Evolutionary conservation across 2,329 filamentous ascomycete species (phyloP).

Genomic region (Apiospora marii): DNA sequence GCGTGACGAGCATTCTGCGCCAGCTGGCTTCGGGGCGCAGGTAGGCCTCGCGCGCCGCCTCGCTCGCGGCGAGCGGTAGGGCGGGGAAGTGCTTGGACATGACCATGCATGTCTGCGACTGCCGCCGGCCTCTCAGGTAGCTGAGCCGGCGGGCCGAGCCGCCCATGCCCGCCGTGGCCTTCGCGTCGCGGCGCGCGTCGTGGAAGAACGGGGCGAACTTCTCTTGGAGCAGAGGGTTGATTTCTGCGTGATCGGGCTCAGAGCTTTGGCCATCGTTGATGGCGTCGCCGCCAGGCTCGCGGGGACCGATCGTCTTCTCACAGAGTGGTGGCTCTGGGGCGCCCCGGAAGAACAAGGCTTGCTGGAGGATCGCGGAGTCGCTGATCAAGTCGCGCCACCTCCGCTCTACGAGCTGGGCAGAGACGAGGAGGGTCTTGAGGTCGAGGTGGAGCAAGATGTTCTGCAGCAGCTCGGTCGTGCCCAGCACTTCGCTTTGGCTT

Average conservation of each 20-base stretch:
- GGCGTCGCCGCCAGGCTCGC: background rate
- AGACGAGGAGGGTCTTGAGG: conserved; percentile 24
- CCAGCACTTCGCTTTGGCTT: background rate
- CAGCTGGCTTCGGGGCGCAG: conserved; percentile 16
- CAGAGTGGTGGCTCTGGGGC: background rate
- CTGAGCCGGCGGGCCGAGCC: no score
- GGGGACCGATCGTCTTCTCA: background rate
- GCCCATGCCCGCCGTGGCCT: background rate
- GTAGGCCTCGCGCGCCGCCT: background rate
- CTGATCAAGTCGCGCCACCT: conserved; percentile 24
- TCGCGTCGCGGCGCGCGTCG: background rate
- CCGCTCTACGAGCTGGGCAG: conserved; percentile 24
- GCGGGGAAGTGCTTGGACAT: background rate
- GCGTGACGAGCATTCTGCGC: conserved; percentile 27
- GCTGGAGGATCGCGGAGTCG: conserved; percentile 24
- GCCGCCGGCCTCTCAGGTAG: background rate
- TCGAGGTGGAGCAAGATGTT: conserved; percentile 26
- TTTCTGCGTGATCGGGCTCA: background rate
- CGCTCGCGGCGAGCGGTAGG: background rate
- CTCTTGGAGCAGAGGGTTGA: background rate
- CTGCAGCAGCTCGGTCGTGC: conserved; percentile 28
- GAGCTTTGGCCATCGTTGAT: background rate
- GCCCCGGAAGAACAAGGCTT: conserved; percentile 25
- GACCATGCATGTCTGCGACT: background rate
- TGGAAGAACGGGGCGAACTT: background rate